Percentiles rank a stretch among this genome's conserved stretches.
phyloP scores from a whole-genome alignment of 2,329 filamentous ascomycete species.

The Stemphylium vesicarium region DNA sequence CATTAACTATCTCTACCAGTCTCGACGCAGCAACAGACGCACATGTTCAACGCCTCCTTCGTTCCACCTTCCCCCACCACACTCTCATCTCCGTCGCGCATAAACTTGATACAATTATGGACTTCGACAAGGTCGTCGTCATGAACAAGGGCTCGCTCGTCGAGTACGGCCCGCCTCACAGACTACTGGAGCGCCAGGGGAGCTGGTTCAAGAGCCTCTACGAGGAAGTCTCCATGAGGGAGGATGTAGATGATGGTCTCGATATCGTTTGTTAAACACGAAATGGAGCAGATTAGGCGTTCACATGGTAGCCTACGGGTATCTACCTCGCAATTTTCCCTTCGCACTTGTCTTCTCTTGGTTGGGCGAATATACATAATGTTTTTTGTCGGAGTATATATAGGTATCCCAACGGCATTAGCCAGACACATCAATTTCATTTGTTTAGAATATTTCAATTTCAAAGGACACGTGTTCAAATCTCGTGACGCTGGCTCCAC shows the following conservation, averaged over 20 bases:
- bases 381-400: not conserved
- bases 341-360: not conserved
- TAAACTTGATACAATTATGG: constrained; percentile 62
- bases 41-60: constrained; percentile 63
- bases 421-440: no score
- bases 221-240: constrained; percentile 23
- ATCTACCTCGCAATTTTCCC: no score
- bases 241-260: not conserved
- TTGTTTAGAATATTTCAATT: no score
- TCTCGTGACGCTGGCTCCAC: no score
- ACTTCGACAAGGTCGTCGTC: constrained; percentile 60
- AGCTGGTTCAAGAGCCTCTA: constrained; percentile 44
- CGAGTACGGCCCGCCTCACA: constrained; percentile 49
- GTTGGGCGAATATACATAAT: no score
- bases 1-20: constrained; percentile 39
- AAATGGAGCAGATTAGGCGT: no score
- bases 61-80: constrained; percentile 59
- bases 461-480: no score
- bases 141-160: constrained; percentile 58
- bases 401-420: not conserved
- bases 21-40: constrained; percentile 65
- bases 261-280: not conserved
- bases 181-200: constrained; percentile 35
- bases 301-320: no score
- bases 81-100: constrained; percentile 67